Base-by-base conservation (phyloP, 139 green algal genomes). In the Chlorella vulgaris region DNA sequence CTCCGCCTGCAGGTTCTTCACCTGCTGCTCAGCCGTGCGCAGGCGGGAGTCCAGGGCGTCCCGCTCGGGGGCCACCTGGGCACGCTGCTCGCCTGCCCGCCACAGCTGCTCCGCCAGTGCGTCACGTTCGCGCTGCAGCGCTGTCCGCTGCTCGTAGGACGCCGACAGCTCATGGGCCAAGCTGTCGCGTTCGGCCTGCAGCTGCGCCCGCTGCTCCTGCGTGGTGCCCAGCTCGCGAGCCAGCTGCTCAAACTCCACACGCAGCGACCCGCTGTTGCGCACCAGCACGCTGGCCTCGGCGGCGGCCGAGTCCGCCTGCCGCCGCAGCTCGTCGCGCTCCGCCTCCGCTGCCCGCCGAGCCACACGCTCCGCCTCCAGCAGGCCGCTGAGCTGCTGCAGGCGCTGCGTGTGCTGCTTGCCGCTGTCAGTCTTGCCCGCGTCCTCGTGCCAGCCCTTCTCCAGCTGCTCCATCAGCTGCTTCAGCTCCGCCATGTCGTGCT, bases 291-390 rank as follows among this genome's bases (percentile, higher is more conserved):
- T 29, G 18, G 55, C 55, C 55, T 65, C 55, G 18, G 55, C 55
- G 22, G 55, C 55, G 55, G 18, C n/a, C 18, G 15, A 8, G 18
- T 65, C 22, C 15, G 55, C 55, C 55, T 65, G 55, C 55, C 55
- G 55, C 55, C 15, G 55, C 55, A 78, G 70, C 47, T 65, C 28
- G 47, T 66, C 50, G n/a, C 71, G 33, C 28, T 76, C 68, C 29
- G 68, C 68, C 68, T 76, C 68, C 2, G 42, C 68, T 21, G 42
- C 68, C 28, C n/a, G 68, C 6, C 68, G 39, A 39, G 68, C 68
- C n/a, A 15, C 10, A 6, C 68, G 68, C 68, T 76, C 68, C 6
- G 47, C 68, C 3, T 76, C 68, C 8, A 76, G 47, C 2, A 31
- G 31, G 40, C 40, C 47, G 15, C 5, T 51, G 7, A 61, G 68